Evolutionary conservation across 1,139 yeast species (phyloP).

Genomic region (Hemisphaericaspora subhashii): DNA sequence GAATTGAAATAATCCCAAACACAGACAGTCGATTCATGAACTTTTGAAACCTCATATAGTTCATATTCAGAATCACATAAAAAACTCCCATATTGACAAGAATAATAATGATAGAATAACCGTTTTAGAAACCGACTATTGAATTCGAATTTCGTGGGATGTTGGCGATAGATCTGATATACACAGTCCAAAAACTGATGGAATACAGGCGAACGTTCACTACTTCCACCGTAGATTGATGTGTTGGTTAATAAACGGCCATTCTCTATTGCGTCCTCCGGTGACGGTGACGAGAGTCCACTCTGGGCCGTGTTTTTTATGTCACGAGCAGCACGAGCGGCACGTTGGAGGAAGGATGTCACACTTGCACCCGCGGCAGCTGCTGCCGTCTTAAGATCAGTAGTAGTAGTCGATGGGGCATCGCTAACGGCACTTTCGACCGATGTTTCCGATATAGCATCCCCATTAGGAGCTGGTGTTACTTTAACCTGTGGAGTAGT

Average conservation of each 20-base stretch:
- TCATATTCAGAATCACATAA: slow-evolving; percentile 75
- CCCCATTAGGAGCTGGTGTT: too few species aligned
- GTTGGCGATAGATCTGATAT: slow-evolving; percentile 72
- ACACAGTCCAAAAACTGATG: slow-evolving; percentile 92
- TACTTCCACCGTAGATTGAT: slow-evolving; percentile 38
- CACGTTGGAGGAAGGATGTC: slow-evolving; percentile 34
- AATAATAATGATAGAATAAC: slow-evolving; percentile 80
- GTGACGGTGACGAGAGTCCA: slow-evolving; percentile 13
- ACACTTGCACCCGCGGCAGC: slow-evolving; percentile 16
- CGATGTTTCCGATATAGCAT: slow-evolving; percentile 12
- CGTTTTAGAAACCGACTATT: slow-evolving; percentile 86
- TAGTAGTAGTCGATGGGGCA: slow-evolving; percentile 8
- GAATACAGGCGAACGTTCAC: slow-evolving; percentile 78
- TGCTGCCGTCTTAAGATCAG: slow-evolving; percentile 11
- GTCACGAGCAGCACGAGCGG: slow-evolving; percentile 47
- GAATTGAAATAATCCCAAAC: slow-evolving; percentile 95
- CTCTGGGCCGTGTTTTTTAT: slow-evolving; percentile 40
- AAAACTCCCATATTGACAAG: slow-evolving; percentile 95
- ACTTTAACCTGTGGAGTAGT: too few species aligned
- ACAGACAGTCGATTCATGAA: slow-evolving; percentile 58
- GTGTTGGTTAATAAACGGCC: slow-evolving; percentile 14
- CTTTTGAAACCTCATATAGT: slow-evolving; percentile 30
- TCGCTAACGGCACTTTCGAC: slow-evolving; percentile 16
- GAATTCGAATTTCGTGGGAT: slow-evolving; percentile 76
- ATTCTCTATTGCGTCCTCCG: slow-evolving; percentile 12